Percentiles rank a stretch among this genome's conserved stretches.
Evolutionary conservation across 805 yeast species (phyloP).

Genomic region (Ogataea henricii): DNA sequence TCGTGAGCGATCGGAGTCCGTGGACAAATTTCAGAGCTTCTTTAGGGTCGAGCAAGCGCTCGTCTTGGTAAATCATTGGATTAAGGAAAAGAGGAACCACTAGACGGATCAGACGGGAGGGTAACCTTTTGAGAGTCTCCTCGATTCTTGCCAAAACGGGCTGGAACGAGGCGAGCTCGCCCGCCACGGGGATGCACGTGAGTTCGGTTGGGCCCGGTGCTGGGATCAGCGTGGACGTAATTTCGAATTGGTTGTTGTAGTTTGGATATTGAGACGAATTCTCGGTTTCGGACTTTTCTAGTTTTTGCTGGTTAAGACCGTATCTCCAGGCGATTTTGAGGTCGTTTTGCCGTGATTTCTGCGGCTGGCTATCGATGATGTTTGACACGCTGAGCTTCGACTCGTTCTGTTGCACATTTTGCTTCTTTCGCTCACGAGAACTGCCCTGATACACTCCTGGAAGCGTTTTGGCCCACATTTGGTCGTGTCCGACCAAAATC

Average conservation of each 20-base stretch:
- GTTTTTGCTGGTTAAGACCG: slow-evolving; percentile 50
- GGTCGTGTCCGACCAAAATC: slow-evolving; percentile 61
- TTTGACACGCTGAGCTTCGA: slow-evolving; percentile 70
- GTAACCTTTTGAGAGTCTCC: slow-evolving; percentile 40
- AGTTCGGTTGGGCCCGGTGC: slow-evolving; percentile 65
- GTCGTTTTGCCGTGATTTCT: slow-evolving; percentile 38
- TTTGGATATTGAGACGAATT: slow-evolving; percentile 45
- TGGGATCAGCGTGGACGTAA: slow-evolving; percentile 70
- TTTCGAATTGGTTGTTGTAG: slow-evolving; percentile 71
- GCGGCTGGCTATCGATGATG: slow-evolving; percentile 42
- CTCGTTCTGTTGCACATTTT: slow-evolving; percentile 56
- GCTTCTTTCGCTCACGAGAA: slow-evolving; percentile 63
- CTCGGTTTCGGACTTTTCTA: slow-evolving; percentile 27
- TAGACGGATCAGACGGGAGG: slow-evolving; percentile 58
- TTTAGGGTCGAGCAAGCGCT: slow-evolving; percentile 34
- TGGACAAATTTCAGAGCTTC: slow-evolving; percentile 63
- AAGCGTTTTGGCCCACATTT: slow-evolving; percentile 63
- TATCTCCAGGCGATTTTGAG: slow-evolving; percentile 95
- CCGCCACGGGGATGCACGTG: slow-evolving; percentile 48
- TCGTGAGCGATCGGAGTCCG: slow-evolving; percentile 54
- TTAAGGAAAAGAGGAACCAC: slow-evolving; percentile 76
- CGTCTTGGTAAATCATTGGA: slow-evolving; percentile 70
- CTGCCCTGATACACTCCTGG: slow-evolving; percentile 80
- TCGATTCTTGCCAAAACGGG: slow-evolving; percentile 45
- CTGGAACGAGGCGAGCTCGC: slow-evolving; percentile 15